Base-by-base conservation (phyloP, 495 filamentous ascomycete species). In the Xylaria bambusicola region DNA sequence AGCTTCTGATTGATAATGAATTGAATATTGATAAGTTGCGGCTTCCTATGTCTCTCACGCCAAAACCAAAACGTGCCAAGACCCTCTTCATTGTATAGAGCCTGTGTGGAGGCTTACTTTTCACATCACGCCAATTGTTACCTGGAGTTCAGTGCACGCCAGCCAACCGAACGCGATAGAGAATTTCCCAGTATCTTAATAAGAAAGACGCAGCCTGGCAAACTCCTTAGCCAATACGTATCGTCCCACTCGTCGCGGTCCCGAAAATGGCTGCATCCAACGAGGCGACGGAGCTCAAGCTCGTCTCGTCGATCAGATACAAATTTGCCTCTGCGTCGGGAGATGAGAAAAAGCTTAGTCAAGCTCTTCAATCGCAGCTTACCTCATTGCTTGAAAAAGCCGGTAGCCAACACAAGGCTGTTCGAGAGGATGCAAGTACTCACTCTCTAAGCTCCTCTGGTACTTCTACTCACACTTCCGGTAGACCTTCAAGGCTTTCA, bases 271-370 rank as follows among this genome's bases (percentile, higher is more conserved):
- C 66, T 57, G 58, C 68, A 62, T 65, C 63, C 36, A 60, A 52
- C 27, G 90, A 91, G 72, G 83, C 82, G 66, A 81, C 84, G 53
- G 94, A 98, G 79, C 82, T 97, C 61, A 86, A 84, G 58, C 85
- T 97, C 52, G 81, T 97, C 60, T 90, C 89, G 64, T 96, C 95
- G 67, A 89, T 97, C 48, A 91, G 97, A 71, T 88, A 96, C 68
- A 84, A 87, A 44, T 91, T 98, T 57, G 89, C 94, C n/a, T 79
- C 90, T 51, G 86, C 89, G 15, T 74, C 80, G 9, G 87, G 91
- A 58, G 83, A 89, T n/a, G 93, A 95, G 62, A 77, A 80, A 57
- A 93, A 91, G 72, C 81, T 98, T 5, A 84, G 92, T 66, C 71
- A 84, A 24, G 78, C 92, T 6, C 80, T 98, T 24, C 84, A 87